Percentiles rank a stretch among this genome's conserved stretches.
Conservation (phyloP, 371 early-diverging fungal species). For the Batkoa obscura region DNA sequence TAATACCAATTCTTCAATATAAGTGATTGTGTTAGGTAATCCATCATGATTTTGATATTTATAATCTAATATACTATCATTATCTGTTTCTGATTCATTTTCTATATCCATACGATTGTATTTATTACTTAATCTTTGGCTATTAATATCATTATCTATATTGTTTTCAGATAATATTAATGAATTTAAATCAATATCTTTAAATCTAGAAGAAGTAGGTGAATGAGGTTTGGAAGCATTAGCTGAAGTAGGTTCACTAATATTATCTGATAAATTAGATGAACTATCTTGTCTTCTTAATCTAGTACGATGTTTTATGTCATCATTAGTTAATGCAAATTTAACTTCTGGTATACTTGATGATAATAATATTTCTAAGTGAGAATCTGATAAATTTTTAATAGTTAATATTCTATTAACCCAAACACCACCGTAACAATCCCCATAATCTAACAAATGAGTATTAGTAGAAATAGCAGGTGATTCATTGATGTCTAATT, state of each 20-base stretch:
- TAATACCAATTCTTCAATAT: slow-evolving; percentile 75
- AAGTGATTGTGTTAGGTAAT: slow-evolving; percentile 12
- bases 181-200: too few relatives aligned
- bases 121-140: too few relatives aligned
- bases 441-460: slow-evolving; percentile 77
- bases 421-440: slow-evolving; percentile 75
- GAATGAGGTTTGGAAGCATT: background rate
- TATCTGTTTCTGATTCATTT: too few relatives aligned
- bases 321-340: slow-evolving; percentile 27
- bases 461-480: slow-evolving; percentile 19
- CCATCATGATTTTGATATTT: too few relatives aligned
- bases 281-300: slow-evolving; percentile 3
- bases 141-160: too few relatives aligned
- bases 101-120: too few relatives aligned
- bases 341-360: slow-evolving; percentile 64
- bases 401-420: slow-evolving; percentile 54
- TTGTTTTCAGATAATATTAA: too few relatives aligned
- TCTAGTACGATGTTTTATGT: background rate
- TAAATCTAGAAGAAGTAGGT: background rate
- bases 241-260: background rate
- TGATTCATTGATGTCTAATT: background rate
- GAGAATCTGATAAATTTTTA: slow-evolving; percentile 59
- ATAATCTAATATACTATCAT: too few relatives aligned
- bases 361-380: slow-evolving; percentile 58
- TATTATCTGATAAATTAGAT: background rate